phyloP scores from a whole-genome alignment of 1,139 yeast species.

The Hansenula sp. region DNA sequence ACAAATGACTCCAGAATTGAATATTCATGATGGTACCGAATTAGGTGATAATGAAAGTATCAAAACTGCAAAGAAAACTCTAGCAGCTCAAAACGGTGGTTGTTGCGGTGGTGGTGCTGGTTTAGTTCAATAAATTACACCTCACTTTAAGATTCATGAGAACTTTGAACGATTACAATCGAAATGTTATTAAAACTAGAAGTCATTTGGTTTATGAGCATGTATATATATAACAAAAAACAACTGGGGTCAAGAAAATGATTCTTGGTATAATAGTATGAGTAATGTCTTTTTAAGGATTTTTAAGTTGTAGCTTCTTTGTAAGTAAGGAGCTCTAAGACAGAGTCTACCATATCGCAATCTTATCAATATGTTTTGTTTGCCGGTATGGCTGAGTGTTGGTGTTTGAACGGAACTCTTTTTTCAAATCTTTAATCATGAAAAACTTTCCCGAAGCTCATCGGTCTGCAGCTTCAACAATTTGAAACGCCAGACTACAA shows the following conservation, averaged over 20 bases:
- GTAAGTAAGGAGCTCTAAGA: no score
- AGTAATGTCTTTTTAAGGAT: background rate
- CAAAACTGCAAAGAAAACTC: slow-evolving; percentile 33
- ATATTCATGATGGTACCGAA: slow-evolving; percentile 80
- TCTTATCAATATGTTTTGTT: no score
- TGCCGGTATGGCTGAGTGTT: no score
- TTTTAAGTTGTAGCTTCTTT: background rate
- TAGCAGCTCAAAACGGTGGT: slow-evolving; percentile 34
- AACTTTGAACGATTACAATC: no score
- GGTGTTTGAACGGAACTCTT: no score
- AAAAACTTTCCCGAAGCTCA: background rate
- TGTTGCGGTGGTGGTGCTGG: slow-evolving; percentile 42
- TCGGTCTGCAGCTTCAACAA: no score
- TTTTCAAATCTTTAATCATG: no score
- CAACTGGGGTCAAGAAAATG: background rate
- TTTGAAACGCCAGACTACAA: background rate
- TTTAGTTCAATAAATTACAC: slow-evolving; percentile 5
- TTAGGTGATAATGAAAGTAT: slow-evolving; percentile 81
- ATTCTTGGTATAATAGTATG: background rate
- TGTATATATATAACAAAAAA: slow-evolving; percentile 1
- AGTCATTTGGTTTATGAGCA: slow-evolving; percentile 2
- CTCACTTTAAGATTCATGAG: background rate
- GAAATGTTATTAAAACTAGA: no score
- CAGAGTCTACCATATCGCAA: no score
- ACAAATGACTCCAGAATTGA: slow-evolving; percentile 33